Conservation (phyloP, 169 alveolate species). For the Cryptosporidium muris region DNA sequence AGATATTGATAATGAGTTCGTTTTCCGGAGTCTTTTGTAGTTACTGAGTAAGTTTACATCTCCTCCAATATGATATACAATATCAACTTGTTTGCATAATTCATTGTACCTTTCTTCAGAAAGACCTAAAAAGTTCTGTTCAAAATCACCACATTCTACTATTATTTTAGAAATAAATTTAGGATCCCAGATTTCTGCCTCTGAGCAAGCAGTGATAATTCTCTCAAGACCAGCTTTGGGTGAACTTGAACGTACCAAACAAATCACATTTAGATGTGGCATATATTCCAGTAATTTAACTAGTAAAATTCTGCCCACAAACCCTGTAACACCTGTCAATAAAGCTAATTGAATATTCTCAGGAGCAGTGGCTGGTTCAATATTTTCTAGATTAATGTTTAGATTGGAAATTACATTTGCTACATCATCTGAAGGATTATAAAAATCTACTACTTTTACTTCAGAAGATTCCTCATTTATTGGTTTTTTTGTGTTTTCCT, state of each 20-base stretch:
- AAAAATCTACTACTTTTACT: slow-evolving; percentile 53
- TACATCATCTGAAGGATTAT: slow-evolving; percentile 73
- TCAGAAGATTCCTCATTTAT: slow-evolving; percentile 1
- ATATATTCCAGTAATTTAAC: slow-evolving; percentile 64
- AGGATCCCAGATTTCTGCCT: slow-evolving; percentile 77
- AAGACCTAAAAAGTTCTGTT: slow-evolving; percentile 73
- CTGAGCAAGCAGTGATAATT: slow-evolving; percentile 75
- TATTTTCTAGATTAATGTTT: slow-evolving; percentile 68
- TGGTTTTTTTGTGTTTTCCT: slow-evolving; percentile 10
- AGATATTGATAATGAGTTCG: slow-evolving; percentile 73
- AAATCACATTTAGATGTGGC: slow-evolving; percentile 62
- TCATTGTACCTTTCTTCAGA: slow-evolving; percentile 73
- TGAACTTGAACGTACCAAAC: slow-evolving; percentile 77
- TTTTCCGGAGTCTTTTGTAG: slow-evolving; percentile 75
- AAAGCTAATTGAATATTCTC: slow-evolving; percentile 70
- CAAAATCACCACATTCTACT: slow-evolving; percentile 76
- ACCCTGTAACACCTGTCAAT: slow-evolving; percentile 79
- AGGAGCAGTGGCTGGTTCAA: slow-evolving; percentile 72
- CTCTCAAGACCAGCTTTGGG: slow-evolving; percentile 74
- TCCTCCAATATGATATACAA: slow-evolving; percentile 81
- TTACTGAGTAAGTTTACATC: slow-evolving; percentile 78
- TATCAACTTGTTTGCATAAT: slow-evolving; percentile 72
- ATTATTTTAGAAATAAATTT: slow-evolving; percentile 70
- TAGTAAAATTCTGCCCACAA: slow-evolving; percentile 78
- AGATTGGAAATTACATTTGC: slow-evolving; percentile 31